phyloP scores from a whole-genome alignment of 2,329 filamentous ascomycete genomes.

The Aureobasidium mangrovei region DNA sequence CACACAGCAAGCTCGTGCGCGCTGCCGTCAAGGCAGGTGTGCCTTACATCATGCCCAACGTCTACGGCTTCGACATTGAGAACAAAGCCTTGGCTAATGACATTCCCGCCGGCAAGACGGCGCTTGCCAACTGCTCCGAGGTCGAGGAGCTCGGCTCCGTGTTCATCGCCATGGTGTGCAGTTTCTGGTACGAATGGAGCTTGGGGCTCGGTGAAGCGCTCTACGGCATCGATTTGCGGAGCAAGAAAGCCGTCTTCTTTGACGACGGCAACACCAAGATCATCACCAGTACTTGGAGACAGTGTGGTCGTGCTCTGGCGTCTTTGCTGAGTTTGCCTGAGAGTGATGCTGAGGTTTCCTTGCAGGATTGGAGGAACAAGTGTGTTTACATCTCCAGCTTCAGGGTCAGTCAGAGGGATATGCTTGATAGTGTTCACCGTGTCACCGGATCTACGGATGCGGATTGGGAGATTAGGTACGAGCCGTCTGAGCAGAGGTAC shows the following conservation, averaged over 20 bases:
- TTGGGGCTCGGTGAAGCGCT: constrained; percentile 16
- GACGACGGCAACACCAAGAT: constrained; percentile 24
- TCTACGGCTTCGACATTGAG: constrained; percentile 21
- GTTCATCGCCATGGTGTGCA: constrained; percentile 23
- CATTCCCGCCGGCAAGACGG: constrained; percentile 17
- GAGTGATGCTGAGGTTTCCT: constrained; percentile 13
- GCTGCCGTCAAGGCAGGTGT: constrained; percentile 25
- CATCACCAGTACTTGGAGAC: constrained; percentile 26
- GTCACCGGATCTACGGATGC: constrained; percentile 27
- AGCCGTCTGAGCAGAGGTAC: constrained; percentile 35
- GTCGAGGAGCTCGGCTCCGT: constrained; percentile 22
- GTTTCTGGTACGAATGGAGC: constrained; percentile 28
- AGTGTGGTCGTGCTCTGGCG: constrained; percentile 28
- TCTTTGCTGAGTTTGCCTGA: constrained; percentile 27
- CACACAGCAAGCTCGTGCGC: constrained; percentile 22
- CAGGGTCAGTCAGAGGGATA: constrained; percentile 28
- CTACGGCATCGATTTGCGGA: constrained; percentile 26
- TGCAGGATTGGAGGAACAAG: constrained; percentile 26
- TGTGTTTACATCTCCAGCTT: constrained; percentile 31
- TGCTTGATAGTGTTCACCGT: constrained; percentile 28
- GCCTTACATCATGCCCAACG: constrained; percentile 25
- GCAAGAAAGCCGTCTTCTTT: constrained; percentile 21
- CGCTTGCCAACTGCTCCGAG: constrained; percentile 16
- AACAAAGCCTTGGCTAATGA: constrained; percentile 18
- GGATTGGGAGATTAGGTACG: constrained; percentile 30